Percentiles rank a stretch among this genome's conserved stretches.
Evolutionary conservation across 441 rosid genomes (phyloP).

Genomic region (Erysimum pusillum): DNA sequence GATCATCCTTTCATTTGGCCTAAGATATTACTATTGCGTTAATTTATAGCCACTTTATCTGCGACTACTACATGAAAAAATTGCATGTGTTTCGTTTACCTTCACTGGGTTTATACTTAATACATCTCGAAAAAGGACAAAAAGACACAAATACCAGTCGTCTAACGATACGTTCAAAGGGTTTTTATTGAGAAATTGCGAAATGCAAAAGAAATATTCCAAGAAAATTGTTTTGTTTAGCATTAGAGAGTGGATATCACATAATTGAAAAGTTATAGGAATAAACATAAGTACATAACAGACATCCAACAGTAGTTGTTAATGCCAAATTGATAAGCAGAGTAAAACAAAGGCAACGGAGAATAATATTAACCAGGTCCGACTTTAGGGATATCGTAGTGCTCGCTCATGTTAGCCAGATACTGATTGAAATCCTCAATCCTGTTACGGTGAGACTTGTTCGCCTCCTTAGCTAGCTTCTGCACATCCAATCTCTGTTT

Average conservation of each 20-base stretch:
- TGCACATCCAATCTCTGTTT: slow-evolving; percentile 64
- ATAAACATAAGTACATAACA: slow-evolving; percentile 20
- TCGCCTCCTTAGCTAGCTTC: slow-evolving; percentile 63
- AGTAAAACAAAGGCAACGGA: slow-evolving; percentile 11
- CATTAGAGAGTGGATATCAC: slow-evolving; percentile 17
- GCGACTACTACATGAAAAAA: no score
- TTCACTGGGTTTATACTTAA: no score
- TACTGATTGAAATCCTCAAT: slow-evolving; percentile 73
- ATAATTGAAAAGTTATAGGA: slow-evolving; percentile 25
- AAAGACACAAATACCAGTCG: background rate
- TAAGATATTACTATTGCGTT: no score
- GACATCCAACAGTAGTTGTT: slow-evolving; percentile 23
- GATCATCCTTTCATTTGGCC: background rate
- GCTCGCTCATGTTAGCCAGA: slow-evolving; percentile 78
- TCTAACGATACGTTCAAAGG: background rate
- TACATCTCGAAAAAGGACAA: no score
- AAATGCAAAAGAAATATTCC: background rate
- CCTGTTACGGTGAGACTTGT: slow-evolving; percentile 71
- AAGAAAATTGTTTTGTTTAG: slow-evolving; percentile 2
- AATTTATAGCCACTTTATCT: no score
- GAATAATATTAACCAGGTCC: slow-evolving; percentile 61
- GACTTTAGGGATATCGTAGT: slow-evolving; percentile 74
- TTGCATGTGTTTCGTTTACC: no score
- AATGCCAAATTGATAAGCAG: slow-evolving; percentile 32
- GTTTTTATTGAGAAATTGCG: background rate